These are phyloP conservation scores for Cupressus sempervirens DNA, from an alignment of 75 land plant genomes.

Conservation along the genomic window DNA sequence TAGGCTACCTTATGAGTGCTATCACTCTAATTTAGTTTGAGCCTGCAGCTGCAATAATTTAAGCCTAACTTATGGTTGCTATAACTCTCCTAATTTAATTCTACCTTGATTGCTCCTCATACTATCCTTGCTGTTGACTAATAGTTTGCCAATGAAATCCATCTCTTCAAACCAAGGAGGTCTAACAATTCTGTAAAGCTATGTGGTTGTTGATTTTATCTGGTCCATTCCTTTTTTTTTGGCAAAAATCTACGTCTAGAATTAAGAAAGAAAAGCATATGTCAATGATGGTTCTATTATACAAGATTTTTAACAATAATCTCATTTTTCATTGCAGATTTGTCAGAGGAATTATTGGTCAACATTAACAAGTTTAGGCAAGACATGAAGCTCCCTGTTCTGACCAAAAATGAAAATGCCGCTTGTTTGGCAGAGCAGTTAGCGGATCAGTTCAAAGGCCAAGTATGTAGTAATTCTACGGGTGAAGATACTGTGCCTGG, in stretches of 20 bases:
- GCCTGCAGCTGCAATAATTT: neutral
- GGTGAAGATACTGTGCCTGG: constrained; percentile 67
- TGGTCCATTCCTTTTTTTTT: neutral
- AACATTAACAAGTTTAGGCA: constrained; percentile 58
- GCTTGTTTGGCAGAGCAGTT: constrained; percentile 74
- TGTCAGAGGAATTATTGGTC: constrained; percentile 28
- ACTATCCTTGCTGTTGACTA: neutral
- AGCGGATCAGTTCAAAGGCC: constrained; percentile 52
- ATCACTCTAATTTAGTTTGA: neutral
- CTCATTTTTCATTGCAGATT: constrained; percentile 19
- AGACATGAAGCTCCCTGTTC: constrained; percentile 34
- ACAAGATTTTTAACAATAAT: neutral
- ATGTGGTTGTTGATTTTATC: neutral
- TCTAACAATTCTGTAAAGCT: neutral
- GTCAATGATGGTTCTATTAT: neutral
- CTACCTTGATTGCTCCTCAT: neutral
- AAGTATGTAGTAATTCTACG: constrained; percentile 62
- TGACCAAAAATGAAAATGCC: constrained; percentile 52
- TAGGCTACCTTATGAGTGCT: neutral
- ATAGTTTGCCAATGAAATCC: neutral
- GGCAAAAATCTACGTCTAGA: neutral
- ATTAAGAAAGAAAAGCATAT: neutral
- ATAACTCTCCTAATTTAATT: neutral
- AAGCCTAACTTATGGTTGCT: neutral
- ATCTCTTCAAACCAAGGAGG: neutral